Conservation (phyloP, 176 grass and related monocot genomes). For the Elymus sibiricus region DNA sequence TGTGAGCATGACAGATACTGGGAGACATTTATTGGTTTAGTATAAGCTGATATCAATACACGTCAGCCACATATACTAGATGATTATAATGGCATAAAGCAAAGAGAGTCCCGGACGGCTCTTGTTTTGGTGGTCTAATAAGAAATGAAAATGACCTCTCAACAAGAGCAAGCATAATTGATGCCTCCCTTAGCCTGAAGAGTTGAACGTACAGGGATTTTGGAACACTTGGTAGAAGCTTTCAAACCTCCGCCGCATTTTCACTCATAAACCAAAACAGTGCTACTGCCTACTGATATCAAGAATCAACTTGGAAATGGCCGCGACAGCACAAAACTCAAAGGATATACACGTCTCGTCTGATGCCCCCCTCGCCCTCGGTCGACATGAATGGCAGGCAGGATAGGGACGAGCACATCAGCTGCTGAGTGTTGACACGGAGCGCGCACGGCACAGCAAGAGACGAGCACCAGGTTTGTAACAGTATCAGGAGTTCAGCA, state of each 20-base stretch:
- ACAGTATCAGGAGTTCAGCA: neutral
- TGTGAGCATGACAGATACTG: neutral
- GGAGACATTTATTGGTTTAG: neutral
- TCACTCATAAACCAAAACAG: neutral
- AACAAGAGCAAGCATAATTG: constrained; percentile 1
- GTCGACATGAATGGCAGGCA: neutral
- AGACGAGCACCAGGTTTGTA: neutral
- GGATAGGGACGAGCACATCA: neutral
- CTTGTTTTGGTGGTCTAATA: neutral
- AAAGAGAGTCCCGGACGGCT: constrained; percentile 10
- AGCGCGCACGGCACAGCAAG: neutral
- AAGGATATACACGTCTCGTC: neutral
- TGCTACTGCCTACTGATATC: neutral
- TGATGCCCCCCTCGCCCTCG: neutral
- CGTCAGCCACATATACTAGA: neutral
- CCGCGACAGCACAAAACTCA: neutral
- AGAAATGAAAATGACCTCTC: constrained; percentile 25
- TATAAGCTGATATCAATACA: neutral
- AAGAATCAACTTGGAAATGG: neutral
- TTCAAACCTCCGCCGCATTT: neutral
- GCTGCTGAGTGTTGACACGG: too few relatives aligned
- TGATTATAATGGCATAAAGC: neutral
- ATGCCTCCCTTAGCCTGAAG: neutral
- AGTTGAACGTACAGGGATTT: neutral
- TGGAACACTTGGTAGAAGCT: neutral